phyloP scores from a whole-genome alignment of 1,284 basidiomycete species.

The Takashimella koratensis region DNA sequence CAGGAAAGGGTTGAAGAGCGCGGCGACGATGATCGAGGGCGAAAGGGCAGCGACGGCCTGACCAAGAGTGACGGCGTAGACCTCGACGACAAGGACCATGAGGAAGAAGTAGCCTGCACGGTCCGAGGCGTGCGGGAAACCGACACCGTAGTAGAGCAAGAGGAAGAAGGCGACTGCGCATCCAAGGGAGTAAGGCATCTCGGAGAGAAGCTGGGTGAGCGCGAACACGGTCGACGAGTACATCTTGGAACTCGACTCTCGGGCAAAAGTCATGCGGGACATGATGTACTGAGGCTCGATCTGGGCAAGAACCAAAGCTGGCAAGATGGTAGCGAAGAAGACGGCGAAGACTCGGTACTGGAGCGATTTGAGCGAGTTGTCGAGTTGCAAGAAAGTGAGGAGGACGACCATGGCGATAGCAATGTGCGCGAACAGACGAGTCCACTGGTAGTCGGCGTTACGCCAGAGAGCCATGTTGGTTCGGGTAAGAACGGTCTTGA shows the following conservation, averaged over 20 bases:
- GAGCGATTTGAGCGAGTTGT: slow-evolving; percentile 63
- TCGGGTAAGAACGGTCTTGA: slow-evolving; percentile 67
- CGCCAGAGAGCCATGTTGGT: slow-evolving; percentile 78
- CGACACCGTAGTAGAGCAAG: slow-evolving; percentile 46
- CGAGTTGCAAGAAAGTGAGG: slow-evolving; percentile 77
- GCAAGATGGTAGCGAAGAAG: slow-evolving; percentile 48
- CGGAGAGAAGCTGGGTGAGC: slow-evolving; percentile 73
- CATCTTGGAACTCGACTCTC: slow-evolving; percentile 57
- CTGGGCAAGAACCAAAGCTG: slow-evolving; percentile 44
- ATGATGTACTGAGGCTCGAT: slow-evolving; percentile 84
- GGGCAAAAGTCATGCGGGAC: slow-evolving; percentile 58
- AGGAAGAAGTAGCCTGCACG: slow-evolving; percentile 49
- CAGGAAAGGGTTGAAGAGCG: slow-evolving; percentile 75
- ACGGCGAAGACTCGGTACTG: slow-evolving; percentile 75
- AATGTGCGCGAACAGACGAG: slow-evolving; percentile 70
- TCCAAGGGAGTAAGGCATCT: slow-evolving; percentile 60
- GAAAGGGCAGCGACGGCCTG: slow-evolving; percentile 68
- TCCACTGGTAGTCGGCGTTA: slow-evolving; percentile 65
- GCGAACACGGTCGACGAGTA: slow-evolving; percentile 62
- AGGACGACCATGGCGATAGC: slow-evolving; percentile 76
- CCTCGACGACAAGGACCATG: slow-evolving; percentile 69
- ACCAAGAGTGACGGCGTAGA: slow-evolving; percentile 74
- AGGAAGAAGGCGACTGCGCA: slow-evolving; percentile 75
- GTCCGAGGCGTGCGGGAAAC: slow-evolving; percentile 31
- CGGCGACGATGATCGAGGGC: slow-evolving; percentile 60